Evolutionary conservation across 805 yeast species (phyloP), one percentile per base, ranked within the genome.

Genomic region (Candida ficus): DNA sequence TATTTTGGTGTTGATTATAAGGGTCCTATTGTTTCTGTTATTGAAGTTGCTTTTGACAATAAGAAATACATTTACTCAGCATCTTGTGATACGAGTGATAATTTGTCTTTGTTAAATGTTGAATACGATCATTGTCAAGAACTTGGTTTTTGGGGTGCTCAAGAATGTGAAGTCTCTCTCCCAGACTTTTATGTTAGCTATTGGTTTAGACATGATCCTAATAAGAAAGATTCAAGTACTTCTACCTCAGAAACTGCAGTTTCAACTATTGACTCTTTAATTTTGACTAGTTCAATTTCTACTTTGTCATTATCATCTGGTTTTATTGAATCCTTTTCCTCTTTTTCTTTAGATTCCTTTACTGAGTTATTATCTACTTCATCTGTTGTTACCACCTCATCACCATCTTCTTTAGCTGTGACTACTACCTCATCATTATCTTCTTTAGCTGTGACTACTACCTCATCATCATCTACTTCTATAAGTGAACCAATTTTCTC

Each of bases 401-500:
- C 16, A n/a, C n/a, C n/a, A n/a, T n/a, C n/a, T n/a, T n/a, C n/a
- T n/a, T n/a, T n/a, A n/a, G n/a, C n/a, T n/a, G n/a, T n/a, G n/a
- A n/a, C n/a, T n/a, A n/a, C n/a, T n/a, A n/a, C n/a, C n/a, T n/a
- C n/a, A n/a, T n/a, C n/a, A n/a, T n/a, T n/a, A n/a, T n/a, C n/a
- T n/a, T n/a, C n/a, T n/a, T n/a, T n/a, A n/a, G n/a, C n/a, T n/a
- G n/a, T n/a, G n/a, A n/a, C n/a, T n/a, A n/a, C n/a, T n/a, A n/a
- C n/a, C n/a, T n/a, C n/a, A n/a, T n/a, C n/a, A n/a, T n/a, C n/a
- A n/a, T n/a, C n/a, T n/a, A n/a, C n/a, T n/a, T n/a, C n/a, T n/a
- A n/a, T n/a, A n/a, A n/a, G n/a, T 17, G 20, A 42, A 29, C 19
- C 33, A 20, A 32, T 23, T 10, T 13, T 41, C 14, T 16, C 39